Base-by-base conservation (phyloP, 83 land plant species). In the Larix sibirica region DNA sequence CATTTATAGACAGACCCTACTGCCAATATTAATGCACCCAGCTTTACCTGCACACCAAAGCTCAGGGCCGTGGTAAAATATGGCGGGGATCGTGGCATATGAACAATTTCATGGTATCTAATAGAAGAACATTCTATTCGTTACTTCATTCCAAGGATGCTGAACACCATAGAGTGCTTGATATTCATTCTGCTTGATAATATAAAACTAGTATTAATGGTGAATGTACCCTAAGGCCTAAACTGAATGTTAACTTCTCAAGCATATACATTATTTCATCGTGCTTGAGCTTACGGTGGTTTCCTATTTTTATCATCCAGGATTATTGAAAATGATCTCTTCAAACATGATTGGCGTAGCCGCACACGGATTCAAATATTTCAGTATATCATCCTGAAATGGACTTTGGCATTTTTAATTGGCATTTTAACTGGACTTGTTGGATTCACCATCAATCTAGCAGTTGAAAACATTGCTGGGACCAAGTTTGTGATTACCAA, bases 391-490 rank as follows among this genome's bases (percentile, higher is more conserved):
- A 62, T 80, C 7, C 68, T 84, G 47, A 89, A 89, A 60, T 89
- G 91, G 91, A 80, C 87, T 18, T 56, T 88, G n/a, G 91, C 90
- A 12, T 89, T 84, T 76, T 50, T 89, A 26, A 86, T 88, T 24
- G 90, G 91, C 28, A 24, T 89, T 62, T 44, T 79, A 24, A 88
- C 87, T 40, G 91, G 87, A 42, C 13, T 82, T 14, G 81, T 80
- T 24, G 90, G 83, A 28, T 73, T 88, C 40, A 14, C 59, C 68
- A 89, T 88, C 73, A 89, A 89, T 38, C 38, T 84, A 16, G 84
- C 90, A 6, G 84, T 88, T 1, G 91, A 89, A 73, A 89, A 89
- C 24, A 88, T 89, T 23, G 91, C 90, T 62, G 91, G 90, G 47
- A 31, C 23, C 74, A 89, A 88, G 79, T 76, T 83, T 4, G 65